Percentiles rank a stretch among this genome's conserved stretches.
Evolutionary conservation across 257 asterid species (phyloP).

Genomic region (Parsonsia alboflavescens): DNA sequence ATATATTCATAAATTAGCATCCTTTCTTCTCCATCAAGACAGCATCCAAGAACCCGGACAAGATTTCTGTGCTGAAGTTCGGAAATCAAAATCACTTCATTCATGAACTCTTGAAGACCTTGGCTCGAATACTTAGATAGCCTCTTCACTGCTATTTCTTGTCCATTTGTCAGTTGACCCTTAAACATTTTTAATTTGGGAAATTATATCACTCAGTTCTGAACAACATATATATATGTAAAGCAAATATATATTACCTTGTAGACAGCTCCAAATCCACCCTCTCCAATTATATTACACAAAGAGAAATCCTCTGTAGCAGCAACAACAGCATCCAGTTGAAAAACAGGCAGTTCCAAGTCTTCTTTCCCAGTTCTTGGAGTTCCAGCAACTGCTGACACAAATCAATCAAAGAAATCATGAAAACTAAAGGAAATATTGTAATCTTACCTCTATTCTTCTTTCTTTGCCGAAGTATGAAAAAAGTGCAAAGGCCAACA

Average conservation of each 20-base stretch:
- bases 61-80: conserved; percentile 59
- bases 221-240: too few species aligned
- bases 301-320: conserved; percentile 41
- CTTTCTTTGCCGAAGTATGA: too few species aligned
- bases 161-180: conserved; percentile 40
- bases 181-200: conserved; percentile 11
- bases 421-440: too few species aligned
- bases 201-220: background rate
- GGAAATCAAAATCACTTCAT: conserved; percentile 38
- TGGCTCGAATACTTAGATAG: conserved; percentile 41
- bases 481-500: too few species aligned
- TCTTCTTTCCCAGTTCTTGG: conserved; percentile 14
- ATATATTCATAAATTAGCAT: conserved; percentile 50
- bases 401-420: too few species aligned
- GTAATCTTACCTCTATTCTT: too few species aligned
- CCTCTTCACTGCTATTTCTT: conserved; percentile 49
- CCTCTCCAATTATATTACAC: conserved; percentile 44
- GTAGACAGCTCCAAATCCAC: conserved; percentile 57
- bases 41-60: conserved; percentile 51
- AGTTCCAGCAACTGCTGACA: too few species aligned
- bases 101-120: conserved; percentile 51
- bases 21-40: conserved; percentile 41
- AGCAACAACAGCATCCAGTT: conserved; percentile 16
- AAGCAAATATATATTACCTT: conserved; percentile 25
- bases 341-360: conserved; percentile 36